Evolutionary conservation across 1,284 basidiomycete genomes (phyloP).

Genomic region (Testicularia cyperi): DNA sequence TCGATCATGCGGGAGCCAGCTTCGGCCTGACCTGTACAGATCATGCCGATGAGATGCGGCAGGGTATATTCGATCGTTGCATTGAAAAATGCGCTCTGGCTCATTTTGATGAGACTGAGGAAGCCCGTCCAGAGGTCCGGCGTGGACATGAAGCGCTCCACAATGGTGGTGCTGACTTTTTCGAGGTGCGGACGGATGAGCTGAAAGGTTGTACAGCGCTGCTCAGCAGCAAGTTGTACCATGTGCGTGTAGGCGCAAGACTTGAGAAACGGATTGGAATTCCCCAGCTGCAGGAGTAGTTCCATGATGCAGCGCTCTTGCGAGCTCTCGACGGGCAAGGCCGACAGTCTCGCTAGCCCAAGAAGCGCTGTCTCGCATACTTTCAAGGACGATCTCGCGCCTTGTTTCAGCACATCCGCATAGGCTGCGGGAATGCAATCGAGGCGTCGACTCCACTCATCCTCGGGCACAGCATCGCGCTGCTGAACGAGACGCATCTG

Average conservation of each 20-base stretch:
- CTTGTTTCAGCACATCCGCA: constrained; percentile 8
- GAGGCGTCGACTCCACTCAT: not conserved
- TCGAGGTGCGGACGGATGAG: constrained; percentile 50
- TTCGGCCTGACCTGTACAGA: constrained; percentile 26
- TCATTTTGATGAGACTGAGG: constrained; percentile 49
- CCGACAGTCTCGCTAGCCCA: constrained; percentile 25
- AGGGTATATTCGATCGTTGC: constrained; percentile 51
- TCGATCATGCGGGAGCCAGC: constrained; percentile 34
- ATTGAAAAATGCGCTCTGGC: constrained; percentile 50
- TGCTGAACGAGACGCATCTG: not conserved
- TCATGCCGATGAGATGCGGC: constrained; percentile 48
- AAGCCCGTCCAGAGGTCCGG: constrained; percentile 48
- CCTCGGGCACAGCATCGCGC: not conserved
- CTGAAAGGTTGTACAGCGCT: constrained; percentile 51
- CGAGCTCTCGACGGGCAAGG: constrained; percentile 23
- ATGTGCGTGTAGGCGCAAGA: constrained; percentile 48
- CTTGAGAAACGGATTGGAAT: constrained; percentile 29
- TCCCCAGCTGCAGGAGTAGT: constrained; percentile 38
- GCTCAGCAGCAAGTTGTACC: constrained; percentile 42
- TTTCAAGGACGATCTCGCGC: constrained; percentile 2
- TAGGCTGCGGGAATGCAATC: constrained; percentile 9
- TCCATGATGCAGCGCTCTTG: constrained; percentile 32
- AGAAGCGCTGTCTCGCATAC: constrained; percentile 39
- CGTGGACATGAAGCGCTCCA: constrained; percentile 45
- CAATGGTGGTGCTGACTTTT: constrained; percentile 38